phyloP scores from a whole-genome alignment of 345 rosid genomes.

The Syzygium aqueum region DNA sequence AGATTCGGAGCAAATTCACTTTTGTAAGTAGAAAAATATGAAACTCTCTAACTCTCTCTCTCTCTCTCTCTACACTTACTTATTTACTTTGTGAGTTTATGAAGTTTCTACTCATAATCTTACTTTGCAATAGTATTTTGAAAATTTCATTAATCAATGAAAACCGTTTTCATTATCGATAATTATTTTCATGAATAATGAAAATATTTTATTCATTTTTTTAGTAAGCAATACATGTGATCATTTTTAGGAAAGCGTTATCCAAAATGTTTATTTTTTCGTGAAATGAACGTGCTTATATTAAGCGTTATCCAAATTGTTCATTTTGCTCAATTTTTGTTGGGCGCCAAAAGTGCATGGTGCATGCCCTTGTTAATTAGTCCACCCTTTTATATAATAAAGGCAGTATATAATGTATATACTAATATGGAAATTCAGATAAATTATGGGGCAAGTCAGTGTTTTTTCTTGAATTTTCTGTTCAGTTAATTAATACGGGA shows the following conservation, averaged over 20 bases:
- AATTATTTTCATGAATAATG: too few relatives aligned
- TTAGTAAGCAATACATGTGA: neutral
- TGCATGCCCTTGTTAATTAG: neutral
- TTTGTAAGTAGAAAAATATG: too few relatives aligned
- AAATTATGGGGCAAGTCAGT: neutral
- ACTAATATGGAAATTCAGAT: neutral
- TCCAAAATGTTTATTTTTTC: neutral
- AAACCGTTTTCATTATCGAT: too few relatives aligned
- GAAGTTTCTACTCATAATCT: too few relatives aligned
- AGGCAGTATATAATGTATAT: neutral
- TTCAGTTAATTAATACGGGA: neutral
- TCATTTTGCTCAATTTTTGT: too few relatives aligned
- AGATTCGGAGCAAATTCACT: too few relatives aligned
- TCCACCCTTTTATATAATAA: neutral
- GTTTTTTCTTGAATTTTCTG: neutral
- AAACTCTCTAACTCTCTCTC: too few relatives aligned
- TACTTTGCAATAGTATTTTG: too few relatives aligned
- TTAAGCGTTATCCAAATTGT: rapidly evolving
- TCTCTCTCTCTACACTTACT: too few relatives aligned
- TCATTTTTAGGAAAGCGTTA: neutral
- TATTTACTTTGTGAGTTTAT: too few relatives aligned
- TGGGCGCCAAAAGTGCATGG: too few relatives aligned
- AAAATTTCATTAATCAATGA: too few relatives aligned
- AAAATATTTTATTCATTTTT: neutral
- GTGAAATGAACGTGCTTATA: neutral